phyloP scores from a whole-genome alignment of 805 yeast genomes.

The Candida adriatica region DNA sequence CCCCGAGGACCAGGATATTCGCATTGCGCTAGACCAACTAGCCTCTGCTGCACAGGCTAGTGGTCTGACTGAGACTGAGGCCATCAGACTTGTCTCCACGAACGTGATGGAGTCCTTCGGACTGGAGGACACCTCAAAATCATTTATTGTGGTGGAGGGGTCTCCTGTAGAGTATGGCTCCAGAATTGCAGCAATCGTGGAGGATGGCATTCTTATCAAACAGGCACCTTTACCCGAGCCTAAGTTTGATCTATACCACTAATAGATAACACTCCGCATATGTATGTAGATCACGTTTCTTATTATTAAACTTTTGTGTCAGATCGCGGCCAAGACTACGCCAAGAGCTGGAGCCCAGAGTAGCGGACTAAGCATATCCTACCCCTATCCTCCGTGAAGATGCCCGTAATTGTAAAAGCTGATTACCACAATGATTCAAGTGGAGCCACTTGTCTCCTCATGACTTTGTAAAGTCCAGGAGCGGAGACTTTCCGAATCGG shows the following conservation, averaged over 20 bases:
- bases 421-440: background rate
- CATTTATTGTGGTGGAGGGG: constrained; percentile 5
- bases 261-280: background rate
- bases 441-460: background rate
- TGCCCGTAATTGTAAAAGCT: too few relatives aligned
- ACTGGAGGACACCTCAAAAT: background rate
- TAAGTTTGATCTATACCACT: constrained; percentile 2
- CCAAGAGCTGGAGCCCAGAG: too few relatives aligned
- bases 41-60: constrained; percentile 4
- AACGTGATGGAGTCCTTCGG: constrained; percentile 4
- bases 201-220: constrained; percentile 3
- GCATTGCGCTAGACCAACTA: constrained; percentile 4
- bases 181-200: constrained; percentile 4
- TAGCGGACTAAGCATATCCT: too few relatives aligned
- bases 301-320: background rate
- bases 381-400: too few relatives aligned
- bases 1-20: constrained; percentile 5
- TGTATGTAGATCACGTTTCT: background rate
- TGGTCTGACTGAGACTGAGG: background rate
- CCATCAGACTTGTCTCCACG: constrained; percentile 2
- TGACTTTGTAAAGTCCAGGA: too few relatives aligned
- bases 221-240: constrained; percentile 5
- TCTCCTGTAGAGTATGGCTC: constrained; percentile 6
- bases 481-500: background rate
- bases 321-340: background rate